Evolutionary conservation across 352 stramenopile genomes (phyloP).

Genomic region (Aphanomyces invadans): DNA sequence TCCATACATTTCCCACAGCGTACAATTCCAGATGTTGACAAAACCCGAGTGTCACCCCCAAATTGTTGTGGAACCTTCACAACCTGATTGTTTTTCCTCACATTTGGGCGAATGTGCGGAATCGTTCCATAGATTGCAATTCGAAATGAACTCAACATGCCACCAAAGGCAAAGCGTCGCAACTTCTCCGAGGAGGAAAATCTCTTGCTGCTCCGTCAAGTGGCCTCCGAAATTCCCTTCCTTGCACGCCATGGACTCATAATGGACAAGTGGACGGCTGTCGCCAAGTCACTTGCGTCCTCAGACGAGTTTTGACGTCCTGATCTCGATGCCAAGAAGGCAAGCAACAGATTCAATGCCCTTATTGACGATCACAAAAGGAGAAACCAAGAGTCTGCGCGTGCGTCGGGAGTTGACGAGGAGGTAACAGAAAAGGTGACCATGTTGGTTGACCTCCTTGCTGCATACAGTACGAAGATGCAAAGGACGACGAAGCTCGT

Average conservation of each 20-base stretch:
- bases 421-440: not conserved
- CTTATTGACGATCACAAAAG: not conserved
- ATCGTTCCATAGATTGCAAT: too few relatives aligned
- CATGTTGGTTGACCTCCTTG: not conserved
- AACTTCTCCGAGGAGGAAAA: slow-evolving; percentile 2
- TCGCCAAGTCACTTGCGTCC: not conserved
- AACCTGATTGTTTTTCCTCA: too few relatives aligned
- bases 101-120: too few relatives aligned
- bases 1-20: too few relatives aligned
- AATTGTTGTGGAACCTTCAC: too few relatives aligned
- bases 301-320: not conserved
- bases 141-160: too few relatives aligned
- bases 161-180: not conserved
- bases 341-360: not conserved
- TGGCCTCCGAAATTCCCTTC: not conserved
- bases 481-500: not conserved
- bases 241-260: not conserved
- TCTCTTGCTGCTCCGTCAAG: not conserved
- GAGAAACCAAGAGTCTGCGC: not conserved
- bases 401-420: not conserved
- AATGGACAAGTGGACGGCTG: not conserved
- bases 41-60: too few relatives aligned
- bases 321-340: slow-evolving; percentile 1
- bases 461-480: not conserved
- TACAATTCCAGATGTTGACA: too few relatives aligned